phyloP scores from a whole-genome alignment of 73 alveolate genomes.

The Paramecium biaurelia region DNA sequence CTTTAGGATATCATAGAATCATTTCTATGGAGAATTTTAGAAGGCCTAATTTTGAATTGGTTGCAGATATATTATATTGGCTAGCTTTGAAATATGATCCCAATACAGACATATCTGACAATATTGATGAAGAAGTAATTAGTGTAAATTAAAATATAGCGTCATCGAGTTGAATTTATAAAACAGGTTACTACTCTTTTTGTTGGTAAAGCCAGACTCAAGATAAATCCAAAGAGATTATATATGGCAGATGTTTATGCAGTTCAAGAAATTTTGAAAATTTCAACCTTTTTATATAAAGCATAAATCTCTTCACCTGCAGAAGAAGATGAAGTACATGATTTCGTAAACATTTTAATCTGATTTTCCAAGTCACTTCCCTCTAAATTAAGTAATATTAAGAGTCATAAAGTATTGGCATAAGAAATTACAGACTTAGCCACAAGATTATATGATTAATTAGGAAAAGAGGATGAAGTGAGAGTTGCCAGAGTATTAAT shows the following conservation, averaged over 20 bases:
- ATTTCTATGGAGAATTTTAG: conserved; percentile 97
- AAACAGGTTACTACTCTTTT: conserved; percentile 86
- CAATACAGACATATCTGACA: conserved; percentile 91
- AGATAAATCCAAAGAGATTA: conserved; percentile 94
- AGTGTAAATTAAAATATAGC: not conserved
- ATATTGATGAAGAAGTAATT: conserved; percentile 92
- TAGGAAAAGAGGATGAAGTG: conserved; percentile 94
- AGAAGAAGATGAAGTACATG: conserved; percentile 76
- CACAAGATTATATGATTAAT: conserved; percentile 90
- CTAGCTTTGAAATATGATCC: conserved; percentile 94
- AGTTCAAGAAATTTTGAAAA: conserved; percentile 92
- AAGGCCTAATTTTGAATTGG: conserved; percentile 96
- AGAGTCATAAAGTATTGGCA: conserved; percentile 84
- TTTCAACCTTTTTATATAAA: conserved; percentile 93
- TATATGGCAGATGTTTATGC: conserved; percentile 99
- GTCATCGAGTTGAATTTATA: conserved; percentile 95
- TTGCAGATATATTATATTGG: conserved; percentile 97
- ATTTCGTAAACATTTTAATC: conserved; percentile 53
- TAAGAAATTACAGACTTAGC: conserved; percentile 93
- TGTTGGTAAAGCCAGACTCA: conserved; percentile 91
- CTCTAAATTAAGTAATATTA: conserved; percentile 75
- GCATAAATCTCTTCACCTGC: conserved; percentile 85
- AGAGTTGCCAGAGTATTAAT: conserved; percentile 64
- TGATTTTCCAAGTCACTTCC: conserved; percentile 56
- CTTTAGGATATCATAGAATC: conserved; percentile 95